Evolutionary conservation across 805 yeast species (phyloP).

Genomic region (Teunomyces funiuensis): DNA sequence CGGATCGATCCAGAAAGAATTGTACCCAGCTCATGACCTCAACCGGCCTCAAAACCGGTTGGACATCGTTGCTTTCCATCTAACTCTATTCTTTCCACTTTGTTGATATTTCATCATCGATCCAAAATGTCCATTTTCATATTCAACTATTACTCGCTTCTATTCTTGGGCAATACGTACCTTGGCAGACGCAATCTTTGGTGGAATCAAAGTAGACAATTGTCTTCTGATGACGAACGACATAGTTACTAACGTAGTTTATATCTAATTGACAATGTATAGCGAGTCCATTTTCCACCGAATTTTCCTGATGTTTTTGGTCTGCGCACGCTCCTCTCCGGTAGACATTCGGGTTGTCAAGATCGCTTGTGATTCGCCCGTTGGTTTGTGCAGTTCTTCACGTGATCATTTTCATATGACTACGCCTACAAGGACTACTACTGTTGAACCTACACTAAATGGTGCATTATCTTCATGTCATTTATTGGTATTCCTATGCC

Average conservation of each 20-base stretch:
- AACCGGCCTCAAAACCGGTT: too few relatives aligned
- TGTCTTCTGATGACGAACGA: slow-evolving; percentile 89
- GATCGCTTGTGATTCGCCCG: slow-evolving; percentile 7
- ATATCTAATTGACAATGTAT: slow-evolving; percentile 4
- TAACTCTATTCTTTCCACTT: neutral
- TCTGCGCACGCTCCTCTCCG: neutral
- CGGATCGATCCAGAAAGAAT: too few relatives aligned
- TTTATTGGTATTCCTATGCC: neutral
- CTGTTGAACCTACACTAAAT: neutral
- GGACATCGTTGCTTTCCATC: too few relatives aligned
- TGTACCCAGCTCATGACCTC: too few relatives aligned
- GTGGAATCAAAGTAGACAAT: slow-evolving; percentile 94
- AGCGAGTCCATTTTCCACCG: slow-evolving; percentile 5
- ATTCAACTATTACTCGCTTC: neutral
- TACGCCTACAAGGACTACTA: neutral
- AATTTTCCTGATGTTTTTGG: slow-evolving; percentile 2
- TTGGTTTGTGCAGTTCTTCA: neutral
- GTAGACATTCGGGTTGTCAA: neutral
- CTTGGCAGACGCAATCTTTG: slow-evolving; percentile 95
- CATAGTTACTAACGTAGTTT: slow-evolving; percentile 42
- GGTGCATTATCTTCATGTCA: neutral
- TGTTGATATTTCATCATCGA: slow-evolving; percentile 10
- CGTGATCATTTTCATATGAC: neutral
- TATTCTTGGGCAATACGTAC: slow-evolving; percentile 36
- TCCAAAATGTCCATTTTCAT: neutral